Evolutionary conservation across 352 stramenopile genomes (phyloP), one percentile per base, ranked within the genome.

Genomic region (Saprolegnia diclina): DNA sequence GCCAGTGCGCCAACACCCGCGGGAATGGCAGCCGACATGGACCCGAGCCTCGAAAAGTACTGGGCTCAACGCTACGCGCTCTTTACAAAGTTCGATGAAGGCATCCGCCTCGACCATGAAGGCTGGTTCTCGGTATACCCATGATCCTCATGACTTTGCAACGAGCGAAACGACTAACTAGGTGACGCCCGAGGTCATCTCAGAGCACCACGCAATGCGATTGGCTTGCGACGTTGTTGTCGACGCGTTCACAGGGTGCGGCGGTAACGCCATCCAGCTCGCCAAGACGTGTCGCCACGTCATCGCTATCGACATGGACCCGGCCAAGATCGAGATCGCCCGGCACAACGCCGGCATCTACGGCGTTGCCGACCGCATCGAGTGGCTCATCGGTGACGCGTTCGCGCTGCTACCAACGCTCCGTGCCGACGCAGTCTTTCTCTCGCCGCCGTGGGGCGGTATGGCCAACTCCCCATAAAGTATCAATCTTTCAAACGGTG

Each of bases 241-340:
- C 7, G 93, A 98, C 61, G 83, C 89, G 18, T 98, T 98, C 70
- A 86, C 90, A 19, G 93, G 93, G 4, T 97, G 91, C 61, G 93
- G 93, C 13, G 93, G 93, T 32, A 98, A 98, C 72, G 85, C 91
- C 18, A 97, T 98, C 71, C 91, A 98, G 70, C 82, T 98, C 50
- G 93, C 93, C 16, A 79, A 79, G 65, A 91, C 85, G 10, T 97
- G 89, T 66, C 83, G 85, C 21, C 77, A 90, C 19, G 93, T 98
- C 14, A 94, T 97, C 64, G 91, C 87, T n/a, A 96, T 98, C 64
- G 91, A 98, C 56, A 84, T 97, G 46, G 91, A 98, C 65, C 84
- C 85, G 4, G 76, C 81, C 19, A 96, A 95, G 65, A 83, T 97
- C n/a, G 80, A 80, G 19, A 94, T 95, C 77, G 91, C 90, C 4